Conservation (phyloP, 305 asterid genomes). For the Rubia tinctorum region DNA sequence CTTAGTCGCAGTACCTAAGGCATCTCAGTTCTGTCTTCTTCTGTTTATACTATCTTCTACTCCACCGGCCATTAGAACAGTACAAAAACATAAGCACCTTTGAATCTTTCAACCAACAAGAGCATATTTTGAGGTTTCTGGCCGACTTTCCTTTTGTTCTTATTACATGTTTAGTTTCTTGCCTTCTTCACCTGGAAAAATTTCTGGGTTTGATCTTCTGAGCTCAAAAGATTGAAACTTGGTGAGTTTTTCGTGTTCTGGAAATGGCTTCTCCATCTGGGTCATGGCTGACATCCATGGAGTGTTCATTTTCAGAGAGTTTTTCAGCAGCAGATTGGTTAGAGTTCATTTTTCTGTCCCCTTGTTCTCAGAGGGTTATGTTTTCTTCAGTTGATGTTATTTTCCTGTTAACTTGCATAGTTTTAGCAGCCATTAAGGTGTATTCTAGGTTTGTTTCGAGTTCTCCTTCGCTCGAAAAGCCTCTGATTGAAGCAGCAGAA, state of each 20-base stretch:
- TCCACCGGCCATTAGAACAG: not conserved
- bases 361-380: conserved; percentile 55
- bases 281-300: conserved; percentile 46
- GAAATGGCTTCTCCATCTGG: conserved; percentile 3
- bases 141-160: not conserved
- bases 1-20: not conserved
- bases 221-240: not conserved
- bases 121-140: not conserved
- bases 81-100: not conserved
- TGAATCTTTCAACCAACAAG: not conserved
- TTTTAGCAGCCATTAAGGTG: conserved; percentile 33
- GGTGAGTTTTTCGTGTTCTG: not conserved
- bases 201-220: not conserved
- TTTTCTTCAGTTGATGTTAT: conserved; percentile 40
- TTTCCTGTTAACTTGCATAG: conserved; percentile 35
- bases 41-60: not conserved
- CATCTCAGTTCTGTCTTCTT: not conserved
- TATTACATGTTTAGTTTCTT: not conserved
- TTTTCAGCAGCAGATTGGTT: conserved; percentile 31
- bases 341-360: conserved; percentile 45
- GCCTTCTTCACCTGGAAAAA: not conserved
- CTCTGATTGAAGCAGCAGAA: conserved; percentile 39
- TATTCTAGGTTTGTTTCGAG: conserved; percentile 22
- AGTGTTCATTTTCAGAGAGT: conserved; percentile 36
- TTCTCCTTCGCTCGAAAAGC: conserved; percentile 34